These are phyloP conservation scores for Venturia carpophila DNA, from an alignment of 2,329 filamentous ascomycete species.

Conservation along the genomic window DNA sequence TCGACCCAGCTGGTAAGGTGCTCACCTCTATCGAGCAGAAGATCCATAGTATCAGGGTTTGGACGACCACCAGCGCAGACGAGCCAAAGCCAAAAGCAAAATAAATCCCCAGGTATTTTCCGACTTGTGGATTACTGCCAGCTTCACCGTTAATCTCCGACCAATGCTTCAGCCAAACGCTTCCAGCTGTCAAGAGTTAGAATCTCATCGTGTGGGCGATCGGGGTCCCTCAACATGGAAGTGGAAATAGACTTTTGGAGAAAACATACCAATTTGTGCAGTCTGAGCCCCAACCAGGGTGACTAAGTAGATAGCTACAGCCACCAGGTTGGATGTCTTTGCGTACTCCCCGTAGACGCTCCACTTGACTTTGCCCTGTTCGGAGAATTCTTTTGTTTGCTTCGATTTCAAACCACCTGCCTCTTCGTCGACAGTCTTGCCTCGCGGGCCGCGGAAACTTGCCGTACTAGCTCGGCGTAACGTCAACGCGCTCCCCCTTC, in stretches of 20 bases:
- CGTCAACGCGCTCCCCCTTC: conserved; percentile 63
- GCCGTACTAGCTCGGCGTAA: conserved; percentile 84
- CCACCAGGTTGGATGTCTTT: conserved; percentile 81
- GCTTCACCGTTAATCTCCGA: conserved; percentile 65
- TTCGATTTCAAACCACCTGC: conserved; percentile 64
- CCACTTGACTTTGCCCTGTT: conserved; percentile 99
- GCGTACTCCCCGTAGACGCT: conserved; percentile 90
- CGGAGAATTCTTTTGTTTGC: conserved; percentile 77
- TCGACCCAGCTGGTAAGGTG: conserved; percentile 18
- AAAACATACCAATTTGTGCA: conserved; percentile 61
- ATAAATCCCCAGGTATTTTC: conserved; percentile 90
- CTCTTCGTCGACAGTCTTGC: conserved; percentile 79
- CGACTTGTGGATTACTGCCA: conserved; percentile 65
- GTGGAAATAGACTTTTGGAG: background rate
- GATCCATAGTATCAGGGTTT: conserved; percentile 95
- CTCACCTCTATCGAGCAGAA: conserved; percentile 96
- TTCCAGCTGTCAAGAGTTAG: conserved; percentile 50
- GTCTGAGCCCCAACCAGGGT: conserved; percentile 74
- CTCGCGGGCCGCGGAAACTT: conserved; percentile 77
- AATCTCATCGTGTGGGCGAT: conserved; percentile 21
- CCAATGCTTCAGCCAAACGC: conserved; percentile 92
- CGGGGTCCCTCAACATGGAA: background rate
- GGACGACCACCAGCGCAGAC: conserved; percentile 74
- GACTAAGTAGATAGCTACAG: conserved; percentile 71
- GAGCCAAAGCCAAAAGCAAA: conserved; percentile 89